A percentile compares a stretch with the other conserved stretches of the same genome.
Conservation (phyloP, 2,329 filamentous ascomycete species). For the Scedosporium dehoogii region DNA sequence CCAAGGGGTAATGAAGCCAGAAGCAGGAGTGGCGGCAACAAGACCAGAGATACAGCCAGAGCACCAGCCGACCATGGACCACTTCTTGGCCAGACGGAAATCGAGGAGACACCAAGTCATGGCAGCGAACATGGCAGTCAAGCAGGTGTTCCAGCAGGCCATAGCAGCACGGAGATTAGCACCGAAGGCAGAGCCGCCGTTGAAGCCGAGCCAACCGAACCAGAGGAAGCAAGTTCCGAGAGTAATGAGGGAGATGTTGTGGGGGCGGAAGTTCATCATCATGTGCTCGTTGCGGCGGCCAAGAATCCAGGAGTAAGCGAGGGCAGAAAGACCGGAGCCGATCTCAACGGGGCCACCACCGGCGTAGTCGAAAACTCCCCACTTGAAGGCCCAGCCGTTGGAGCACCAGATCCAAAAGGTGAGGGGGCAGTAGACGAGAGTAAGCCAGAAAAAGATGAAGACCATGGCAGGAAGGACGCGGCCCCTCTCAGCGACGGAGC, state of each 20-base stretch:
- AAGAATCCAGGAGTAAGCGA: conserved; percentile 93
- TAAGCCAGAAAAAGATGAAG: conserved; percentile 94
- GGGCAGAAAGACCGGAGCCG: conserved; percentile 79
- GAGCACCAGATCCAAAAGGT: conserved; percentile 95
- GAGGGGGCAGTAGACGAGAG: conserved; percentile 91
- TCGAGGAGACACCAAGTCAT: conserved; percentile 94
- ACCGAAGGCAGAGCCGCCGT: conserved; percentile 89
- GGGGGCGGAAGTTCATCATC: conserved; percentile 99
- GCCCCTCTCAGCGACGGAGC: conserved; percentile 87
- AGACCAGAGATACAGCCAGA: conserved; percentile 62
- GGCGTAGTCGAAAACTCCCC: conserved; percentile 91
- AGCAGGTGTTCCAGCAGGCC: conserved; percentile 96
- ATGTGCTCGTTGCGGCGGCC: conserved; percentile 96
- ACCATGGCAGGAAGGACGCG: conserved; percentile 89
- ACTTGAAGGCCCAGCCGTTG: conserved; percentile 86
- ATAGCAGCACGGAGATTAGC: conserved; percentile 90
- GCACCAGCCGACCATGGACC: conserved; percentile 72
- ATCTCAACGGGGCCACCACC: conserved; percentile 97
- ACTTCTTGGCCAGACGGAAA: conserved; percentile 88
- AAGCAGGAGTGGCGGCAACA: conserved; percentile 59
- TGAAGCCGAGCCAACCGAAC: conserved; percentile 99
- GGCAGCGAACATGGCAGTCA: conserved; percentile 84
- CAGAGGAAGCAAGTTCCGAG: conserved; percentile 92
- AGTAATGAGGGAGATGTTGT: conserved; percentile 96
- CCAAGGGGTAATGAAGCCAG: conserved; percentile 59